Evolutionary conservation across 768 basidiomycete species (phyloP).

Genomic region (Fistulinella prunicolor): DNA sequence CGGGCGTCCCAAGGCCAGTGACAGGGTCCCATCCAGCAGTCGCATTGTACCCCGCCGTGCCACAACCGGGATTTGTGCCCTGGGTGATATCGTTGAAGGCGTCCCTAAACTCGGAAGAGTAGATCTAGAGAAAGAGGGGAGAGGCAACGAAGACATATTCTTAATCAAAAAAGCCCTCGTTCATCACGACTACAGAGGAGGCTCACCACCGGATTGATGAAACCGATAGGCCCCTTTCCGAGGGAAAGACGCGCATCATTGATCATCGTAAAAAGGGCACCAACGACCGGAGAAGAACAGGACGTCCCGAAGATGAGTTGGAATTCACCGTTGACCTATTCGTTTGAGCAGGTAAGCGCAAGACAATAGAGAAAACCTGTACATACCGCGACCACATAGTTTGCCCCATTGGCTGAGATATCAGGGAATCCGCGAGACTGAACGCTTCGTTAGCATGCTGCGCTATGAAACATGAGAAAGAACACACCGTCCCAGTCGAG

Average conservation of each 20-base stretch:
- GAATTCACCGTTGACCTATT: slow-evolving; percentile 26
- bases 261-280: slow-evolving; percentile 36
- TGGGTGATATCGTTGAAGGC: slow-evolving; percentile 50
- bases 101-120: slow-evolving; percentile 37
- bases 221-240: slow-evolving; percentile 35
- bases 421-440: slow-evolving; percentile 39
- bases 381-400: slow-evolving; percentile 24
- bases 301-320: slow-evolving; percentile 33
- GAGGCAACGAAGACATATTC: too few relatives aligned
- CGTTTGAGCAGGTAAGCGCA: neutral
- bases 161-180: too few relatives aligned
- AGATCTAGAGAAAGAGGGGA: slow-evolving; percentile 34
- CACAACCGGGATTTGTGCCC: slow-evolving; percentile 46
- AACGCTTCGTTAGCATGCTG: slow-evolving; percentile 11
- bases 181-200: neutral
- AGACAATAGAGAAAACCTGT: neutral
- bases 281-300: slow-evolving; percentile 29
- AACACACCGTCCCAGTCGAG: slow-evolving; percentile 24
- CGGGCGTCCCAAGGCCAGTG: slow-evolving; percentile 47
- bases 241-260: slow-evolving; percentile 36
- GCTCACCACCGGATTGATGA: slow-evolving; percentile 44
- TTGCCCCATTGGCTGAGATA: slow-evolving; percentile 37
- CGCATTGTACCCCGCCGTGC: slow-evolving; percentile 36
- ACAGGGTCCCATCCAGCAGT: slow-evolving; percentile 43
- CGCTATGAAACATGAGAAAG: neutral